Evolutionary conservation across 139 green algal species (phyloP).

Genomic region (Pleodorina starrii): DNA sequence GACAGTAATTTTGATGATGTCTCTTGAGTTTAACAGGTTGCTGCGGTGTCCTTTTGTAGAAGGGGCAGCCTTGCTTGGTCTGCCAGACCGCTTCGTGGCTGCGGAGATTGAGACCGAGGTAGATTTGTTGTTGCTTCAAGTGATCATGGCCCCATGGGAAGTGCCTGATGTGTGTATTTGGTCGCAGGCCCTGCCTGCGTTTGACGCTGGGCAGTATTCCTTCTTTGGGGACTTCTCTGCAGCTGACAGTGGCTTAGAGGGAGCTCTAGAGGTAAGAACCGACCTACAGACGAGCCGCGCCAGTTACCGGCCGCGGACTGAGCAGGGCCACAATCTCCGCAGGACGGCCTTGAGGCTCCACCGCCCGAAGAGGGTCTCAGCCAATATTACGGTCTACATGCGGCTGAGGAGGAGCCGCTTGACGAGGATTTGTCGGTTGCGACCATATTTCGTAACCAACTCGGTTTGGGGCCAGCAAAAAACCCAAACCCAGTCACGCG

Average conservation of each 20-base stretch:
- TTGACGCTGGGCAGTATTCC: constrained; percentile 72
- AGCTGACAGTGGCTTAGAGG: constrained; percentile 57
- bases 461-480: neutral
- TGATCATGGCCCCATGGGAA: too few relatives aligned
- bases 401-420: constrained; percentile 54
- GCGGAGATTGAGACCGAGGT: constrained; percentile 44
- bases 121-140: neutral
- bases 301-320: neutral
- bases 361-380: constrained; percentile 67
- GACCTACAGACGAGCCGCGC: neutral
- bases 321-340: neutral
- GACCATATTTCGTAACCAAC: constrained; percentile 69
- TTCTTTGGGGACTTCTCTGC: constrained; percentile 80
- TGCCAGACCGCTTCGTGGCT: constrained; percentile 38
- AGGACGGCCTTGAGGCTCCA: constrained; percentile 85
- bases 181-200: constrained; percentile 25
- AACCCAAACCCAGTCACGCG: neutral
- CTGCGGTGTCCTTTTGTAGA: neutral
- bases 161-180: neutral
- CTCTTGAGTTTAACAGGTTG: neutral
- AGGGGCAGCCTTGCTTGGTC: constrained; percentile 2
- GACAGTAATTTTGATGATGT: neutral
- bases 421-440: constrained; percentile 72
- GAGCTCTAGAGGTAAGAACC: constrained; percentile 56
- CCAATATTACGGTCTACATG: constrained; percentile 56